phyloP scores from a whole-genome alignment of 345 rosid species.

The Acer campestre region DNA sequence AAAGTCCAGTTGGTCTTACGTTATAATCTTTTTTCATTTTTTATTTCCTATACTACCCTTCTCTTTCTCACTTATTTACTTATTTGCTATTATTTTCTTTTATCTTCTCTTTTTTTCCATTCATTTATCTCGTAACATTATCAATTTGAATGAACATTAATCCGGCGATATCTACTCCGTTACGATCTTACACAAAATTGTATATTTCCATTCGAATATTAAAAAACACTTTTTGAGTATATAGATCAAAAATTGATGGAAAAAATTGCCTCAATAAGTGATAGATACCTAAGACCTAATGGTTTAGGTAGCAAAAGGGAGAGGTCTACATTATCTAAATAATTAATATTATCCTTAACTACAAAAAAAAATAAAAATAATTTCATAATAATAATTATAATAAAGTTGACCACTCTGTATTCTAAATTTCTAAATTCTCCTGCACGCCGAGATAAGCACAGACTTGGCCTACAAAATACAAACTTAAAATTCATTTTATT shows the following conservation, averaged over 20 bases:
- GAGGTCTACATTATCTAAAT: slow-evolving; percentile 6
- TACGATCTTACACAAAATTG: not conserved
- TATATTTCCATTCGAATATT: not conserved
- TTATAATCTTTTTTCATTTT: slow-evolving; percentile 19
- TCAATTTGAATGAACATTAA: too few relatives aligned
- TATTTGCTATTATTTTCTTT: not conserved
- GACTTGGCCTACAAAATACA: slow-evolving; percentile 11
- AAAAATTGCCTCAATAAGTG: not conserved
- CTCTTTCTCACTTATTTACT: not conserved
- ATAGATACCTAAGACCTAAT: slow-evolving; percentile 15
- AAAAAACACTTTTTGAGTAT: too few relatives aligned
- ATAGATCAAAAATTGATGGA: not conserved
- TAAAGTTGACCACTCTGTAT: not conserved
- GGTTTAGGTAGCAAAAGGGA: slow-evolving; percentile 13
- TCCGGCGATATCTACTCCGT: too few relatives aligned
- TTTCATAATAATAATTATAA: too few relatives aligned
- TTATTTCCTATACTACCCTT: slow-evolving; percentile 17
- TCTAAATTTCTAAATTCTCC: too few relatives aligned
- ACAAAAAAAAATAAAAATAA: not conserved
- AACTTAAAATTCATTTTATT: not conserved
- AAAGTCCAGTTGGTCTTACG: slow-evolving; percentile 45
- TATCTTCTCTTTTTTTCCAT: not conserved
- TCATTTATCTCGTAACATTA: too few relatives aligned
- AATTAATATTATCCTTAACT: slow-evolving; percentile 26
- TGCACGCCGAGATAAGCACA: too few relatives aligned